phyloP scores from a whole-genome alignment of 2,329 filamentous ascomycete genomes.

The Xylariaceae sp. region DNA sequence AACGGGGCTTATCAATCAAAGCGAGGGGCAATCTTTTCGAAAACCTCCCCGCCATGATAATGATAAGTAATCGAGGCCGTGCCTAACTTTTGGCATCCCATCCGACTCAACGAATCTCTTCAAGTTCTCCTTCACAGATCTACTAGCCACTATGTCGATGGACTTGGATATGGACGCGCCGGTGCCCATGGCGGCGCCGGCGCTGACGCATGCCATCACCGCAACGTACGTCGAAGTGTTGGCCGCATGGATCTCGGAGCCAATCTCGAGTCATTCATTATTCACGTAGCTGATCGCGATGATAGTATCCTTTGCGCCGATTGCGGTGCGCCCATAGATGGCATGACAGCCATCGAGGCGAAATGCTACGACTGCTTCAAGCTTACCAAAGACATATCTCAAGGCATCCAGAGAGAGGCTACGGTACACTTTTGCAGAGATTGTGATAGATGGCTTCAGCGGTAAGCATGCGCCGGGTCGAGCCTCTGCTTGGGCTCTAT shows the following conservation, averaged over 20 bases:
- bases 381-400: constrained; percentile 86
- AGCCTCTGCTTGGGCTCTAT: not conserved
- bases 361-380: constrained; percentile 96
- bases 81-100: not conserved
- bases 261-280: constrained; percentile 2
- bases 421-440: constrained; percentile 74
- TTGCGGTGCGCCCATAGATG: constrained; percentile 93
- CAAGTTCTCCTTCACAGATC: not conserved
- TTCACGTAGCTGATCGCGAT: constrained; percentile 37
- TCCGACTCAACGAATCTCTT: not conserved
- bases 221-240: constrained; percentile 48
- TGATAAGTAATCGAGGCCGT: not conserved
- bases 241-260: not conserved
- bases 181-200: constrained; percentile 41
- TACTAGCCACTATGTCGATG: constrained; percentile 48
- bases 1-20: constrained; percentile 23
- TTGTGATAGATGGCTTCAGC: constrained; percentile 24
- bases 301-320: constrained; percentile 89
- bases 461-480: constrained; percentile 7
- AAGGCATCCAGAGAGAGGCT: constrained; percentile 86
- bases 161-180: constrained; percentile 56
- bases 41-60: constrained; percentile 21
- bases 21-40: constrained; percentile 25
- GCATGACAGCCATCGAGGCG: constrained; percentile 77
- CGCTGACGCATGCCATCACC: constrained; percentile 32